Evolutionary conservation across 805 yeast species (phyloP).

Genomic region (Hanseniaspora valbyensis): DNA sequence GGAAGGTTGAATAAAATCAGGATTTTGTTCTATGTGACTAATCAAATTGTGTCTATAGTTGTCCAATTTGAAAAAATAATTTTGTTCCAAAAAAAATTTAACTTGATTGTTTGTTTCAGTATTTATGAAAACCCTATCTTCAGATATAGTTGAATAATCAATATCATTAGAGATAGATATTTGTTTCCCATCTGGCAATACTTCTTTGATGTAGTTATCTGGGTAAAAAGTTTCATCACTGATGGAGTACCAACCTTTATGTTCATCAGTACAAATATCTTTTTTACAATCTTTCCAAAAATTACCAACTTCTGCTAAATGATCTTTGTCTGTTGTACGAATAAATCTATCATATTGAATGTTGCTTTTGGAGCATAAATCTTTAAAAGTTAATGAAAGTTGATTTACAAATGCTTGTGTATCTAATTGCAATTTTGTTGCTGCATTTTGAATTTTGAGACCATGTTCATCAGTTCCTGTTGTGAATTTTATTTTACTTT

Average conservation of each 20-base stretch:
- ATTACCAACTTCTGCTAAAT: constrained; percentile 47
- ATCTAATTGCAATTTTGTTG: constrained; percentile 36
- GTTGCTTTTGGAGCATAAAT: constrained; percentile 46
- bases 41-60: constrained; percentile 47
- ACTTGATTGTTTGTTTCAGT: constrained; percentile 73
- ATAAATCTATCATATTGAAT: constrained; percentile 66
- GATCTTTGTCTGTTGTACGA: constrained; percentile 82
- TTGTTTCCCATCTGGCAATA: constrained; percentile 29
- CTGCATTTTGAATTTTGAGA: constrained; percentile 80
- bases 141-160: constrained; percentile 21
- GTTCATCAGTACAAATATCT: constrained; percentile 68
- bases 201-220: constrained; percentile 51
- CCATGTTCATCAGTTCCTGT: constrained; percentile 99
- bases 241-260: constrained; percentile 88
- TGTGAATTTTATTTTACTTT: constrained; percentile 41
- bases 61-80: constrained; percentile 73
- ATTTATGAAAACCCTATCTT: constrained; percentile 23
- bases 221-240: constrained; percentile 94
- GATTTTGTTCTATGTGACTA: constrained; percentile 37
- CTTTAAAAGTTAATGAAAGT: constrained; percentile 52
- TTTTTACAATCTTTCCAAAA: constrained; percentile 58
- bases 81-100: constrained; percentile 60
- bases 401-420: constrained; percentile 67
- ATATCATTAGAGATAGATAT: constrained; percentile 28
- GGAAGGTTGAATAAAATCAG: constrained; percentile 56